Percentiles rank a stretch among this genome's conserved stretches.
Evolutionary conservation across 23 red algal genomes (phyloP).

Genomic region (Agarophyton chilense): DNA sequence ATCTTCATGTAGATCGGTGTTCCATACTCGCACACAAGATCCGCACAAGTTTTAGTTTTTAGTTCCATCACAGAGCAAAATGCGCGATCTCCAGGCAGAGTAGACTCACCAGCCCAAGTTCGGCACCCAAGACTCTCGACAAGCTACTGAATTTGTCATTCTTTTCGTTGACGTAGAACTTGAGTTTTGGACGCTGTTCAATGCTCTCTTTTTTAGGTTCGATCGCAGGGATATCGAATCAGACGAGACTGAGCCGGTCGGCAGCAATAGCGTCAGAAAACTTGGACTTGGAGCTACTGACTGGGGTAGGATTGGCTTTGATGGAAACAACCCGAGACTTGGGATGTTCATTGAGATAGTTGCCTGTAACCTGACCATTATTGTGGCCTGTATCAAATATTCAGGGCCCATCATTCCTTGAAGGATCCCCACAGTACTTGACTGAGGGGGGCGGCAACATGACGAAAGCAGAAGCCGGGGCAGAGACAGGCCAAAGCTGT

Average conservation of each 20-base stretch:
- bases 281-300: background rate
- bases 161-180: constrained; percentile 34
- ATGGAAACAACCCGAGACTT: constrained; percentile 53
- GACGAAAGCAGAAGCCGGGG: background rate
- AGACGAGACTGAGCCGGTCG: background rate
- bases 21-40: constrained; percentile 47
- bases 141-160: constrained; percentile 45
- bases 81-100: constrained; percentile 7
- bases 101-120: background rate
- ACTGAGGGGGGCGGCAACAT: background rate
- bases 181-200: background rate
- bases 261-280: constrained; percentile 8
- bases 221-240: constrained; percentile 21
- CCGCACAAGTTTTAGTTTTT: constrained; percentile 29
- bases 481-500: background rate
- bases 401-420: constrained; percentile 23
- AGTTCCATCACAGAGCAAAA: constrained; percentile 38
- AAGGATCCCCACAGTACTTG: background rate
- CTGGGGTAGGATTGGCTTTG: constrained; percentile 57
- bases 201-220: constrained; percentile 1
- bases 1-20: constrained; percentile 52
- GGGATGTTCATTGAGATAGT: constrained; percentile 35
- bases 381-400: constrained; percentile 66
- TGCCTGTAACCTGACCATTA: constrained; percentile 47
- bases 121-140: constrained; percentile 40